Conservation (phyloP, 768 basidiomycete species). For the Kwoniella bestiolae region DNA sequence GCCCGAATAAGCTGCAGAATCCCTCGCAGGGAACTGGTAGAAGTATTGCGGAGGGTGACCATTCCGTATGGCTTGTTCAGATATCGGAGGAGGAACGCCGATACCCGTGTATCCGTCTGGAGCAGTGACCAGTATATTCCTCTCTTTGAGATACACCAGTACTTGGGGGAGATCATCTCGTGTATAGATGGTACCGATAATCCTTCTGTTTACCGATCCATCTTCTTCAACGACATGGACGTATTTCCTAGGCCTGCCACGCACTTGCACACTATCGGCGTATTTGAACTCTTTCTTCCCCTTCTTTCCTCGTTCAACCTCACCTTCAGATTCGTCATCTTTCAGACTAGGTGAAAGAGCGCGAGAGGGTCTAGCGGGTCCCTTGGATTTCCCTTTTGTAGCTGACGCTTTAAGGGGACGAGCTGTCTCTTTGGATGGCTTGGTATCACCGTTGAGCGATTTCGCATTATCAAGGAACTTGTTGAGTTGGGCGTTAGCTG, state of each 20-base stretch:
- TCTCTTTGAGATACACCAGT: constrained; percentile 39
- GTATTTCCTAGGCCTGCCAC: constrained; percentile 54
- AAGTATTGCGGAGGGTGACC: constrained; percentile 40
- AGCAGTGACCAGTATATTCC: constrained; percentile 39
- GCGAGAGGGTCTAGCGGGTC: too few relatives aligned
- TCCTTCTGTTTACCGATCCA: constrained; percentile 50
- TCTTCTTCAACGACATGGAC: constrained; percentile 53
- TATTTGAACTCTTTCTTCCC: constrained; percentile 20
- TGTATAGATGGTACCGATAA: constrained; percentile 36
- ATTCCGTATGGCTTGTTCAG: constrained; percentile 22
- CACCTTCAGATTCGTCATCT: constrained; percentile 1
- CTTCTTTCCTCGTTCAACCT: neutral
- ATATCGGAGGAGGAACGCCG: constrained; percentile 34
- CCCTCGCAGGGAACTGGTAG: constrained; percentile 28
- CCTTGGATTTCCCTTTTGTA: neutral
- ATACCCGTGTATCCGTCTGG: constrained; percentile 40
- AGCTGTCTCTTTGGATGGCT: neutral
- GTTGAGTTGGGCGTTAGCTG: constrained; percentile 8
- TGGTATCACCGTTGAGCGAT: neutral
- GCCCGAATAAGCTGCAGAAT: constrained; percentile 8
- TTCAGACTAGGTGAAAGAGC: neutral
- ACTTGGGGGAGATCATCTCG: constrained; percentile 42
- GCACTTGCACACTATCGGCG: constrained; percentile 24
- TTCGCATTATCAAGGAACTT: constrained; percentile 6
- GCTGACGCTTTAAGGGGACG: neutral